Evolutionary conservation across 2,329 filamentous ascomycete genomes (phyloP).

Genomic region (Cucurbitaria berberidis): DNA sequence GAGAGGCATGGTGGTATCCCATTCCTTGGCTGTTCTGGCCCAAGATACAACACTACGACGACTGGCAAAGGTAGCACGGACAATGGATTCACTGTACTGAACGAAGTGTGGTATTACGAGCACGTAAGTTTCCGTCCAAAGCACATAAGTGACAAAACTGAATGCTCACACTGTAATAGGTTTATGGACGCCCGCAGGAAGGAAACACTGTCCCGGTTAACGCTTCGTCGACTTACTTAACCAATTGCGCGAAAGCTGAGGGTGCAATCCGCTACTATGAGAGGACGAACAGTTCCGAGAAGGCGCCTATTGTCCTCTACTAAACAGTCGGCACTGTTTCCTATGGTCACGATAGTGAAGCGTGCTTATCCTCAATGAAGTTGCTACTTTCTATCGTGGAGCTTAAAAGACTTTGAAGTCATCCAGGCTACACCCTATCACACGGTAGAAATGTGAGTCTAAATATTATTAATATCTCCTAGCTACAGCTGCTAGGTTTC

Average conservation of each 20-base stretch:
- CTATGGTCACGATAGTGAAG: too few relatives aligned
- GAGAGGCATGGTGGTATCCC: slow-evolving; percentile 61
- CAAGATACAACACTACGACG: slow-evolving; percentile 65
- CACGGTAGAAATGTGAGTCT: too few relatives aligned
- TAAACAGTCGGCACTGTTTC: too few relatives aligned
- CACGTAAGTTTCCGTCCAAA: slow-evolving; percentile 51
- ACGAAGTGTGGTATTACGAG: slow-evolving; percentile 72
- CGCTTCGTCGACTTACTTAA: slow-evolving; percentile 55
- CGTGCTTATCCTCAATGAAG: too few relatives aligned
- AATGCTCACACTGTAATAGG: slow-evolving; percentile 20
- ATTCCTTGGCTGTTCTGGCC: slow-evolving; percentile 67
- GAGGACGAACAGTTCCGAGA: slow-evolving; percentile 53
- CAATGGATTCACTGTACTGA: slow-evolving; percentile 63
- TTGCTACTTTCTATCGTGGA: too few relatives aligned
- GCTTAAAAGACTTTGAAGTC: too few relatives aligned
- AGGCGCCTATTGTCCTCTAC: slow-evolving; percentile 34
- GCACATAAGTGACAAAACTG: background rate
- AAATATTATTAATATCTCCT: too few relatives aligned
- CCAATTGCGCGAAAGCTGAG: slow-evolving; percentile 62
- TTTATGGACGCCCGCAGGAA: slow-evolving; percentile 62
- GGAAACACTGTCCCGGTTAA: slow-evolving; percentile 56
- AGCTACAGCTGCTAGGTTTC: too few relatives aligned
- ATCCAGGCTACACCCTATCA: too few relatives aligned
- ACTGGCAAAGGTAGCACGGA: slow-evolving; percentile 63
- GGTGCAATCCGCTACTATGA: slow-evolving; percentile 63